Evolutionary conservation across 73 alveolate genomes (phyloP).

Genomic region (Paramecium bursaria): DNA sequence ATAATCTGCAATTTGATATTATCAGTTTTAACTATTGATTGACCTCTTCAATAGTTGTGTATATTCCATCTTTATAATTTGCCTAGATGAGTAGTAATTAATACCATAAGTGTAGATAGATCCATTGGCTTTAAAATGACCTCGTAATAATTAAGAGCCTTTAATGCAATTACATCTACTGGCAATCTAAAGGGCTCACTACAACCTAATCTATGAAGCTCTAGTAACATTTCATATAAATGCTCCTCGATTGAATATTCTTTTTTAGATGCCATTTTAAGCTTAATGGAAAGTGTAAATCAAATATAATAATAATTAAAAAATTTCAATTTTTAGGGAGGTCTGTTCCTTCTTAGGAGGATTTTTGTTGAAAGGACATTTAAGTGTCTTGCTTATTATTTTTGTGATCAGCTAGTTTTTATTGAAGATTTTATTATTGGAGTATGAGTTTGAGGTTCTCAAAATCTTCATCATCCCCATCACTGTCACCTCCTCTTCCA

Average conservation of each 20-base stretch:
- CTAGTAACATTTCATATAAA: constrained; percentile 32
- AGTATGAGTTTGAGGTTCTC: constrained; percentile 22
- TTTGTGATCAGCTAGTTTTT: constrained; percentile 21
- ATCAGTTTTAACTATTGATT: constrained; percentile 9
- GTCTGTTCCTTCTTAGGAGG: constrained; percentile 53
- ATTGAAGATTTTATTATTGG: constrained; percentile 16
- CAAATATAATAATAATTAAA: too few species aligned
- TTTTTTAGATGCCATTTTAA: constrained; percentile 52
- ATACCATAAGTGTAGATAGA: constrained; percentile 22
- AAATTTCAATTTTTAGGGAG: too few species aligned
- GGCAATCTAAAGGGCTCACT: constrained; percentile 49
- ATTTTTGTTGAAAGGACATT: constrained; percentile 44
- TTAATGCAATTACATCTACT: constrained; percentile 5
- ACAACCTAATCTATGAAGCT: constrained; percentile 22
- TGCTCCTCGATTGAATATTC: constrained; percentile 48
- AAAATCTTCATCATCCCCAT: constrained; percentile 57
- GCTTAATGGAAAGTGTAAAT: too few species aligned
- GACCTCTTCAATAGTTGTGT: constrained; percentile 21
- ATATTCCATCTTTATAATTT: constrained; percentile 48
- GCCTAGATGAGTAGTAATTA: neutral
- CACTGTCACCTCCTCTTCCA: constrained; percentile 48
- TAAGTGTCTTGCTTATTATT: constrained; percentile 30
- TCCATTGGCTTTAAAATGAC: constrained; percentile 53
- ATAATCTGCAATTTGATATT: constrained; percentile 15
- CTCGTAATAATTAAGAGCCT: constrained; percentile 22